Percentiles rank a stretch among this genome's conserved stretches.
Evolutionary conservation across 2,329 filamentous ascomycete genomes (phyloP).

Genomic region (Penicillium sp.): DNA sequence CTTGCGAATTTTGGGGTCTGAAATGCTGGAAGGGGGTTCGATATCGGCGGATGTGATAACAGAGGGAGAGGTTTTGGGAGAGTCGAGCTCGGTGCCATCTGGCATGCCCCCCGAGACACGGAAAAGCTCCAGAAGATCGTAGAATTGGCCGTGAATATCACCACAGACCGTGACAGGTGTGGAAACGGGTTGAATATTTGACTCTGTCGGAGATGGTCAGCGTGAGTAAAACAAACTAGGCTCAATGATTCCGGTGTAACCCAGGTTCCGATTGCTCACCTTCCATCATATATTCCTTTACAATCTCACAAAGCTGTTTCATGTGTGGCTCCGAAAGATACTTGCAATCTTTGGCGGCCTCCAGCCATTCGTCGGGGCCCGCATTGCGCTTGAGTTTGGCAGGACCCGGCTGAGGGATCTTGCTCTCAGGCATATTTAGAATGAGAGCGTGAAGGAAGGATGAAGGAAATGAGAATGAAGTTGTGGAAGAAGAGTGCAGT

Average conservation of each 20-base stretch:
- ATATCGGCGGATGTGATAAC: conserved; percentile 89
- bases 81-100: conserved; percentile 71
- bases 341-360: conserved; percentile 94
- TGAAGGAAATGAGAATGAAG: conserved; percentile 10
- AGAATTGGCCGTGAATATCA: conserved; percentile 98
- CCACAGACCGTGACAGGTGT: conserved; percentile 97
- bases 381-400: conserved; percentile 81
- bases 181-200: conserved; percentile 96
- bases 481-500: conserved; percentile 21
- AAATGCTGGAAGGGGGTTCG: conserved; percentile 86
- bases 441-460: conserved; percentile 1
- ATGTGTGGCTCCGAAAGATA: conserved; percentile 95
- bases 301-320: conserved; percentile 98
- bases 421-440: conserved; percentile 47
- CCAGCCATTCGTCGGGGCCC: conserved; percentile 92
- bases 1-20: conserved; percentile 80
- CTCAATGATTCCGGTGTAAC: neutral
- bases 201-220: conserved; percentile 62
- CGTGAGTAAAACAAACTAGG: neutral
- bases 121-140: conserved; percentile 95
- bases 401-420: conserved; percentile 85
- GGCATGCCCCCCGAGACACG: conserved; percentile 96
- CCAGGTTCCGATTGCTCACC: conserved; percentile 53
- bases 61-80: conserved; percentile 67
- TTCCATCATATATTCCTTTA: conserved; percentile 99